Evolutionary conservation across 148 eudicot species (phyloP).

Genomic region (Spergularia bocconei): DNA sequence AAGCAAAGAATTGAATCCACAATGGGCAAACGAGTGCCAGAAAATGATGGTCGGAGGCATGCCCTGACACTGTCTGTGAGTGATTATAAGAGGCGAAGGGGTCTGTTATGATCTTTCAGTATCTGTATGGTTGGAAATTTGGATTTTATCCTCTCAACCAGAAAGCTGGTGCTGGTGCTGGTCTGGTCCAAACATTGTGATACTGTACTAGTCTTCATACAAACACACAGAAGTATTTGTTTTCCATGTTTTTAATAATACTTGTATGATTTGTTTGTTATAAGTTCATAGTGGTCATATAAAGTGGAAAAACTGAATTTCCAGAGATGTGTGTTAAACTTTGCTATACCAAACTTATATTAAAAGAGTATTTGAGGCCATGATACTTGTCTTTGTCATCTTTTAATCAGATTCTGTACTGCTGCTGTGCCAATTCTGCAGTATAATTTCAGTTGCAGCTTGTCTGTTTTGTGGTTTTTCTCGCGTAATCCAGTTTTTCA

Average conservation of each 20-base stretch:
- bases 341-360: neutral
- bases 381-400: neutral
- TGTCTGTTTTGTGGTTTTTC: too few species aligned
- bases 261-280: neutral
- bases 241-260: slow-evolving; percentile 11
- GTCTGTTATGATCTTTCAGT: slow-evolving; percentile 50
- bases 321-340: slow-evolving; percentile 4
- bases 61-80: slow-evolving; percentile 80
- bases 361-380: neutral
- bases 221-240: neutral
- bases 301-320: slow-evolving; percentile 7
- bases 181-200: slow-evolving; percentile 19
- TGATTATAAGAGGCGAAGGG: slow-evolving; percentile 91
- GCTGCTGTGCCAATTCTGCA: too few species aligned
- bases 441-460: too few species aligned
- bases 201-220: slow-evolving; percentile 22
- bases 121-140: slow-evolving; percentile 1
- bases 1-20: slow-evolving; percentile 83
- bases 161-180: neutral
- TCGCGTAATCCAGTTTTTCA: too few species aligned
- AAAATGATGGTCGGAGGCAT: slow-evolving; percentile 89
- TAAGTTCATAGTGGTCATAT: neutral
- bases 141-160: neutral
- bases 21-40: slow-evolving; percentile 69
- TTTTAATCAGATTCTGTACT: neutral